These are phyloP conservation scores for Endothia cerciana DNA, from an alignment of 2,329 filamentous ascomycete genomes.

Conservation along the genomic window DNA sequence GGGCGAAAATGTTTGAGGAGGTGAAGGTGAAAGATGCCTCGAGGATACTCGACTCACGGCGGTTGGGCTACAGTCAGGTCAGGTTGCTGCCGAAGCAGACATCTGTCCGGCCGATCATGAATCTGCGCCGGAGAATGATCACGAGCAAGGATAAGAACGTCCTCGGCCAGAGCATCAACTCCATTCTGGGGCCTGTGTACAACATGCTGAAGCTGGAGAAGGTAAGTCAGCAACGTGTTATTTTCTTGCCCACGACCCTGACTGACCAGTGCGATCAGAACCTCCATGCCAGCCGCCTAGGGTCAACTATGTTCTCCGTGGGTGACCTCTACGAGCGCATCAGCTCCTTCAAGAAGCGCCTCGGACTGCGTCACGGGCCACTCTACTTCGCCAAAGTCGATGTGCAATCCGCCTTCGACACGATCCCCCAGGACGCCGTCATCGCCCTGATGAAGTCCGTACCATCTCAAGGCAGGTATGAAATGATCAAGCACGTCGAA, in stretches of 20 bases:
- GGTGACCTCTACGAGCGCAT: slow-evolving; percentile 78
- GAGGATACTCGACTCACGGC: slow-evolving; percentile 61
- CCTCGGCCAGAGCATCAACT: slow-evolving; percentile 70
- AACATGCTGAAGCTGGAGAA: slow-evolving; percentile 80
- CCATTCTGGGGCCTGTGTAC: slow-evolving; percentile 67
- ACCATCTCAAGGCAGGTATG: slow-evolving; percentile 64
- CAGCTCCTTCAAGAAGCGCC: slow-evolving; percentile 64
- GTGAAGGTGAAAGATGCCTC: slow-evolving; percentile 62
- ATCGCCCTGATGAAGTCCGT: slow-evolving; percentile 66
- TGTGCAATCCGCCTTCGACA: slow-evolving; percentile 91
- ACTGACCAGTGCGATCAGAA: slow-evolving; percentile 38
- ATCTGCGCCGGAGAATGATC: slow-evolving; percentile 69
- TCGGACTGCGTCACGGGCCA: slow-evolving; percentile 45
- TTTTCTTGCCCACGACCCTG: neutral
- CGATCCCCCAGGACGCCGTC: slow-evolving; percentile 81
- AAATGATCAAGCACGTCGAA: slow-evolving; percentile 74
- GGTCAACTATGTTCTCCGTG: slow-evolving; percentile 79
- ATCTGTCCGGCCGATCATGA: slow-evolving; percentile 83
- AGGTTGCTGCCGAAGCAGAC: slow-evolving; percentile 80
- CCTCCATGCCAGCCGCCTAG: slow-evolving; percentile 64
- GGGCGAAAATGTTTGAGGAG: slow-evolving; percentile 77
- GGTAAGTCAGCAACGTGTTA: slow-evolving; percentile 43
- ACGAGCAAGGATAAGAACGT: slow-evolving; percentile 55
- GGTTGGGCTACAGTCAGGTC: slow-evolving; percentile 77
- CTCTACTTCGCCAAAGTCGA: slow-evolving; percentile 93